Evolutionary conservation across 1,139 yeast genomes (phyloP).

Genomic region (Protomyces arabidopsidicola): DNA sequence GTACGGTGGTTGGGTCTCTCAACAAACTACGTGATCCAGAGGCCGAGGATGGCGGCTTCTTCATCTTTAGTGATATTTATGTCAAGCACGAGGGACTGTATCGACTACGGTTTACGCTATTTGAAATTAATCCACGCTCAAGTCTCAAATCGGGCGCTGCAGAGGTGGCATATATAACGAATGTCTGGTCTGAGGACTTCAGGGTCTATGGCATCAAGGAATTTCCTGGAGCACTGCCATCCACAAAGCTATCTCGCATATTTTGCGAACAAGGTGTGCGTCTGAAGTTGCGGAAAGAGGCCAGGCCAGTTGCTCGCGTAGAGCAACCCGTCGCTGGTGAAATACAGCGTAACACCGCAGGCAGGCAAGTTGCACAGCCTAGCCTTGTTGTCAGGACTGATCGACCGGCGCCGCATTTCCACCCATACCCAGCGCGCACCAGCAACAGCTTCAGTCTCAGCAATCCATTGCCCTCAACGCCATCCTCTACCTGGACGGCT

Average conservation of each 20-base stretch:
- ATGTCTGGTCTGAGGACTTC: slow-evolving; percentile 36
- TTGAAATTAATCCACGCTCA: slow-evolving; percentile 29
- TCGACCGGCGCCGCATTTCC: background rate
- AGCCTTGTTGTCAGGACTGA: background rate
- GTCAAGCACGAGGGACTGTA: slow-evolving; percentile 41
- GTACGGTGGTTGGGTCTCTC: slow-evolving; percentile 14
- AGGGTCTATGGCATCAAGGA: slow-evolving; percentile 41
- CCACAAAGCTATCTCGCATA: slow-evolving; percentile 11
- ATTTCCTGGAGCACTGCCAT: slow-evolving; percentile 39
- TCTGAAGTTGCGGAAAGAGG: slow-evolving; percentile 13
- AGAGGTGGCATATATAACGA: slow-evolving; percentile 30
- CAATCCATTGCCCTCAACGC: background rate
- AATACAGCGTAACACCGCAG: background rate
- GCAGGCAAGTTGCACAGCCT: background rate
- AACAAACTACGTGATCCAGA: slow-evolving; percentile 15
- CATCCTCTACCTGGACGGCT: background rate
- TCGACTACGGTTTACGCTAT: slow-evolving; percentile 37
- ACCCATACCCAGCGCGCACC: background rate
- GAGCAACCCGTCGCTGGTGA: background rate
- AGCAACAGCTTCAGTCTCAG: background rate
- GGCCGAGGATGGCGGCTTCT: slow-evolving; percentile 34
- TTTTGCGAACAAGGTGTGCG: slow-evolving; percentile 27
- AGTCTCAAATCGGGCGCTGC: background rate
- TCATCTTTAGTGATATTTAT: slow-evolving; percentile 40
- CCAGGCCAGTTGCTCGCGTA: background rate